Conservation (phyloP, 257 asterid species). For the Gardenia jasminoides region DNA sequence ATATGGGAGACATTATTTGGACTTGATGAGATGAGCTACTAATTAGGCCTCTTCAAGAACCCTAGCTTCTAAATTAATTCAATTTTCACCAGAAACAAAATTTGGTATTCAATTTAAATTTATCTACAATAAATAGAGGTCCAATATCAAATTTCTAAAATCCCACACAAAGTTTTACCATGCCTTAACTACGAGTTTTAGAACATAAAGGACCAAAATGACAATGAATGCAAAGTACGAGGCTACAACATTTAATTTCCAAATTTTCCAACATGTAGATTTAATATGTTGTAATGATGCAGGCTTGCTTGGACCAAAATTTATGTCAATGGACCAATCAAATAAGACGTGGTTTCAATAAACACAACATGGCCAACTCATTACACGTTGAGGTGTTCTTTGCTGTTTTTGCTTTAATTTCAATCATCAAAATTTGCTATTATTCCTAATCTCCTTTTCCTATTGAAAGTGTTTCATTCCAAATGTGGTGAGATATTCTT, state of each 20-base stretch:
- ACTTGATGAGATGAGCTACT: too few species aligned
- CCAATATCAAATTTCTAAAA: too few species aligned
- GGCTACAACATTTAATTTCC: neutral
- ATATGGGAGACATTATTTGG: too few species aligned
- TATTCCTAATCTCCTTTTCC: neutral
- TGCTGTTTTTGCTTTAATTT: neutral
- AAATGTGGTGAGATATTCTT: neutral
- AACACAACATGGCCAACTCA: neutral
- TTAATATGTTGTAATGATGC: neutral
- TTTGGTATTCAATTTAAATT: too few species aligned
- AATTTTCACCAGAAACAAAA: too few species aligned
- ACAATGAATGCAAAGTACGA: neutral
- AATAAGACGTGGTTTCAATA: neutral
- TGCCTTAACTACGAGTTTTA: too few species aligned
- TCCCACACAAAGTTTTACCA: too few species aligned
- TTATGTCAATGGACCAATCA: neutral
- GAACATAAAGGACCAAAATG: neutral
- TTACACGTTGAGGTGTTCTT: neutral
- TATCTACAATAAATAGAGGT: too few species aligned
- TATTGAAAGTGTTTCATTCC: neutral
- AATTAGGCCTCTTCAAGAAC: too few species aligned
- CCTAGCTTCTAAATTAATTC: too few species aligned
- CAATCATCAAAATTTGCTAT: neutral
- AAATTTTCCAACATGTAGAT: neutral
- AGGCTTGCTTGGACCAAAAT: neutral